Conservation (phyloP, 2,329 filamentous ascomycete species). For the Sporothrix protearum region DNA sequence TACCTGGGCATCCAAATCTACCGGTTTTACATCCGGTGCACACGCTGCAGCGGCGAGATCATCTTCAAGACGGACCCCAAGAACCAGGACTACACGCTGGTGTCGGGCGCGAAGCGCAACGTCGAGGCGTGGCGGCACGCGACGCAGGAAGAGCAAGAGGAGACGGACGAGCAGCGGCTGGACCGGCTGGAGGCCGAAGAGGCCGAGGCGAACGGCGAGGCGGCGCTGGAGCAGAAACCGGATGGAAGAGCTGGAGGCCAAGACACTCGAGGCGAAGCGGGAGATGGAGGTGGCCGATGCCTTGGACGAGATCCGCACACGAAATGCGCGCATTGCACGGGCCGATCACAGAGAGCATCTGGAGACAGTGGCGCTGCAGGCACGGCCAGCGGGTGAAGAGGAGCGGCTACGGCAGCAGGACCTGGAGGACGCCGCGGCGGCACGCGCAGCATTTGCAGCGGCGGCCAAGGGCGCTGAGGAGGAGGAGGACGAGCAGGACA, state of each 20-base stretch:
- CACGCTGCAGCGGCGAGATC: slow-evolving; percentile 79
- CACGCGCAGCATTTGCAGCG: slow-evolving; percentile 70
- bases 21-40: slow-evolving; percentile 88
- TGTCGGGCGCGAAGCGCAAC: slow-evolving; percentile 83
- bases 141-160: slow-evolving; percentile 45
- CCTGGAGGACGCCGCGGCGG: slow-evolving; percentile 77
- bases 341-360: slow-evolving; percentile 66
- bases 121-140: slow-evolving; percentile 82
- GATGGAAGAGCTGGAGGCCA: slow-evolving; percentile 92
- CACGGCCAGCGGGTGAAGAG: slow-evolving; percentile 54
- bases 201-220: slow-evolving; percentile 45
- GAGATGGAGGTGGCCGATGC: slow-evolving; percentile 98
- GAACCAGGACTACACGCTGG: slow-evolving; percentile 73
- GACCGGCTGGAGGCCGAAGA: slow-evolving; percentile 79
- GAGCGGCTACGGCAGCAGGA: slow-evolving; percentile 67
- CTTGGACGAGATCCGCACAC: slow-evolving; percentile 85
- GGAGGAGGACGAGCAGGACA: slow-evolving; percentile 37
- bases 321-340: slow-evolving; percentile 83
- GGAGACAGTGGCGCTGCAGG: slow-evolving; percentile 49
- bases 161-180: slow-evolving; percentile 82
- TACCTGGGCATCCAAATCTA: slow-evolving; percentile 87
- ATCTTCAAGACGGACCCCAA: slow-evolving; percentile 94
- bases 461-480: slow-evolving; percentile 42
- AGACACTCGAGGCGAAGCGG: slow-evolving; percentile 84
- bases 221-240: slow-evolving; percentile 71